Base-by-base conservation (phyloP, 1,284 basidiomycete species). In the Fomitopsis betulina region DNA sequence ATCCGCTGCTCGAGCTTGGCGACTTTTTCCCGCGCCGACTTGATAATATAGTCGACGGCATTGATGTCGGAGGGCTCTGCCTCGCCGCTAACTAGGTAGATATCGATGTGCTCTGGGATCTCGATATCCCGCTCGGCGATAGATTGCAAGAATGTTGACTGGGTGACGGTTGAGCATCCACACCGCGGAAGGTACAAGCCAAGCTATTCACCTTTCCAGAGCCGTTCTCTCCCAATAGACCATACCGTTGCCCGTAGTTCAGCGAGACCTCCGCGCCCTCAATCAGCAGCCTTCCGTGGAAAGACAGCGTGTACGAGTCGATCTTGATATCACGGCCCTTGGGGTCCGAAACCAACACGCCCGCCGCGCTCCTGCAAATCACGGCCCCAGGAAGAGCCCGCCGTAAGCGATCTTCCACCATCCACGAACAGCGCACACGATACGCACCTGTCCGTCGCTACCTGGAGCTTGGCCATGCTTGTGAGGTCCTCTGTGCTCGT, bases 241-340 rank as follows among this genome's bases (percentile, higher is more conserved):
- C 96, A 72, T 99, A 94, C 69, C 94, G 80, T 73, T 98, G 93
- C 7, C 96, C 96, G 70, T 98, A 98, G 77, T 98, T 98, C 67
- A 98, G 88, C n/a, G 93, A 78, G 64, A 89, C 78, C 72, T 83
- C 82, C 55, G 94, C 95, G 63, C 85, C 86, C 75, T 98, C 96
- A 68, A 98, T 89, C 65, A 98, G 83, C 27, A 98, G 79, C 58
- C 96, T 86, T 39, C 96, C 96, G 72, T 99, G 96, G 86, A 98
- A 99, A 3, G 95, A 98, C 57, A 99, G 85, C 5, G 95, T 97
- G 75, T 89, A 99, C 54, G 89, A 85, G 72, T 98, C 94, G 67
- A 99, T 96, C 79, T 98, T 98, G 82, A 99, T 91, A 79, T 99
- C 96, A 63, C 96, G 89, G 58, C 87, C 85, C 76, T 98, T 95